A percentile compares a stretch with the other conserved stretches of the same genome.
Evolutionary conservation across 352 stramenopile genomes (phyloP).

Genomic region (Phytophthora tentaculata): DNA sequence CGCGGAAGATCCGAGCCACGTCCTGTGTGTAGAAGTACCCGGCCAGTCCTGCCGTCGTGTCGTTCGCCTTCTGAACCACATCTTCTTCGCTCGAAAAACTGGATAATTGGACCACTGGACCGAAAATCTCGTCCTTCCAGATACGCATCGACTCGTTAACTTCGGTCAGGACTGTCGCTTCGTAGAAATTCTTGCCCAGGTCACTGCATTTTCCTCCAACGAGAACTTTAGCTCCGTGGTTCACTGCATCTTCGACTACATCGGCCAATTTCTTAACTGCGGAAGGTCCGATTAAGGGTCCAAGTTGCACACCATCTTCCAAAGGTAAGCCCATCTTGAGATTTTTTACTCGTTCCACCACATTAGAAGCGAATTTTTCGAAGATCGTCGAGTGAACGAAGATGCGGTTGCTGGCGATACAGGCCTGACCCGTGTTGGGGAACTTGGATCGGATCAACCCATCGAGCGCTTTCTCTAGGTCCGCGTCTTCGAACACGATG

Average conservation of each 20-base stretch:
- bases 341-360: conserved; percentile 65
- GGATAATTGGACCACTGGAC: conserved; percentile 92
- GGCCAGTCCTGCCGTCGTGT: conserved; percentile 87
- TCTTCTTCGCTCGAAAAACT: conserved; percentile 95
- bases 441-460: conserved; percentile 81
- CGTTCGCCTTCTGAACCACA: conserved; percentile 94
- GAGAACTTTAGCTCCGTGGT: conserved; percentile 86
- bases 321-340: conserved; percentile 91
- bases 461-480: conserved; percentile 75
- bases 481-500: conserved; percentile 90
- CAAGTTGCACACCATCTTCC: conserved; percentile 76
- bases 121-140: conserved; percentile 95
- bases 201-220: conserved; percentile 75
- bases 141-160: conserved; percentile 84
- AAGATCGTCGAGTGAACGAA: conserved; percentile 93
- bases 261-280: conserved; percentile 87
- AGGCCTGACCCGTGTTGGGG: conserved; percentile 83
- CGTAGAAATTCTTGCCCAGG: conserved; percentile 91
- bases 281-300: conserved; percentile 93
- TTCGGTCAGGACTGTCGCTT: conserved; percentile 93
- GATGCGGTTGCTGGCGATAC: conserved; percentile 87
- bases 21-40: conserved; percentile 95
- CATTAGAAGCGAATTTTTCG: conserved; percentile 87
- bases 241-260: conserved; percentile 87
- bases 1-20: conserved; percentile 80